Base-by-base conservation (phyloP, 441 rosid species). In the Adansonia madagascariensis region DNA sequence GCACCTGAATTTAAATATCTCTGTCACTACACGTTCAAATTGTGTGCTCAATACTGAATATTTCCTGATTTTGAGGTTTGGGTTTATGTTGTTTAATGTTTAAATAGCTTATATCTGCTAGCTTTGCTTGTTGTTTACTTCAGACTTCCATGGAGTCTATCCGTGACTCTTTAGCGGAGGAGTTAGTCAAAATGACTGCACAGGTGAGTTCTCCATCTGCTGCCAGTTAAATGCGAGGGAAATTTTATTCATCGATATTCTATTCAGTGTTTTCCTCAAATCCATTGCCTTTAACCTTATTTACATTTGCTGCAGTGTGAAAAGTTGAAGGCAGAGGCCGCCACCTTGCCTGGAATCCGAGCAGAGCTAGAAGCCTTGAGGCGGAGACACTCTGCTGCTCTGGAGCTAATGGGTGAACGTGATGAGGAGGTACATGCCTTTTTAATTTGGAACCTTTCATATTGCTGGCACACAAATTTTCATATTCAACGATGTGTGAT, bases 331-430 rank as follows among this genome's bases (percentile, higher is more conserved):
- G 87, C 90, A 35, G 98, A 92, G 77, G 93, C 98, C 67, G 86
- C 87, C 31, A 81, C 73, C 73, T 81, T 96, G 75, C 98, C 98
- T 65, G 92, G 98, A 41, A 75, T 94, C 80, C 88, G 85, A 73
- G 99, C 97, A 73, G 99, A 96, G 88, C 88, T 94, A 56, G 98
- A 96, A 79, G 98, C 96, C 69, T 83, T 96, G 49, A 91, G 98
- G 83, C 84, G 89, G 83, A 89, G 98, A 84, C 98, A 96, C 86
- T 81, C 98, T 39, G 98, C 98, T 82, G 98, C 99, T 2, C 81
- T 96, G 86, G 99, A 96, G 89, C 89, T 92, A 75, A 96, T 94
- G 98, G 99, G 99, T 71, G 99, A 96, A 83, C 97, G 97, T 70
- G 99, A 96, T 52, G 99, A 96, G 86, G 98, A 94, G 96, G 99